phyloP scores from a whole-genome alignment of 2,329 filamentous ascomycete species.

The Penicillium sclerotigenum region DNA sequence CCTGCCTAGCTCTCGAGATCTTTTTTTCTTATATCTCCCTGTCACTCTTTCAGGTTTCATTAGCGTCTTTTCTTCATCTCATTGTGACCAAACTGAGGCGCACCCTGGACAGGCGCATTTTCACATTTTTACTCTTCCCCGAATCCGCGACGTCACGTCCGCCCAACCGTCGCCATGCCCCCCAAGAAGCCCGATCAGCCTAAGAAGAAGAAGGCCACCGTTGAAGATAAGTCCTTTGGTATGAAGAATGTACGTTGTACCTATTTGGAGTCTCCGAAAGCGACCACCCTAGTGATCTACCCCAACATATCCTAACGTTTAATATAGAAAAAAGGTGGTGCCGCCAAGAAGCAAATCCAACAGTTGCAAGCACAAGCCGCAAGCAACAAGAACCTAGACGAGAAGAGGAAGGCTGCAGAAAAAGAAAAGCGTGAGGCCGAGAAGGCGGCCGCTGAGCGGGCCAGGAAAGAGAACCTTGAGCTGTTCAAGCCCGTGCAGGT shows the following conservation, averaged over 20 bases:
- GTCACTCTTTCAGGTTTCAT: slow-evolving; percentile 18
- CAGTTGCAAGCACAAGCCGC: slow-evolving; percentile 73
- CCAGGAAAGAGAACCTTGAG: slow-evolving; percentile 73
- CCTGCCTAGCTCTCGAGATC: slow-evolving; percentile 3
- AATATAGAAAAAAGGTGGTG: slow-evolving; percentile 77
- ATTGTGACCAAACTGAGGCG: slow-evolving; percentile 4
- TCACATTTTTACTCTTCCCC: slow-evolving; percentile 15
- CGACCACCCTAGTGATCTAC: not conserved
- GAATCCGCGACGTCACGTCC: slow-evolving; percentile 12
- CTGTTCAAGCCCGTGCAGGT: slow-evolving; percentile 89
- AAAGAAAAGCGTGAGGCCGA: slow-evolving; percentile 71
- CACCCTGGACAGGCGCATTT: slow-evolving; percentile 17
- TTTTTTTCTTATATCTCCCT: slow-evolving; percentile 6
- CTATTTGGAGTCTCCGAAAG: not conserved
- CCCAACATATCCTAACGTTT: slow-evolving; percentile 17
- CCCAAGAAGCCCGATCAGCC: slow-evolving; percentile 46
- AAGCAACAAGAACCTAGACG: slow-evolving; percentile 74
- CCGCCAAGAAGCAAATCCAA: slow-evolving; percentile 85
- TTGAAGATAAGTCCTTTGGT: slow-evolving; percentile 96
- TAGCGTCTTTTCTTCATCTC: slow-evolving; percentile 13
- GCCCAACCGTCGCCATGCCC: slow-evolving; percentile 42
- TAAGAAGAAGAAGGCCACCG: slow-evolving; percentile 52
- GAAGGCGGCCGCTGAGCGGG: slow-evolving; percentile 84
- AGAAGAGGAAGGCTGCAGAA: slow-evolving; percentile 73
- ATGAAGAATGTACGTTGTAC: slow-evolving; percentile 77